These are phyloP conservation scores for Schizonepeta tenuifolia DNA, from an alignment of 257 asterid genomes.

Conservation along the genomic window DNA sequence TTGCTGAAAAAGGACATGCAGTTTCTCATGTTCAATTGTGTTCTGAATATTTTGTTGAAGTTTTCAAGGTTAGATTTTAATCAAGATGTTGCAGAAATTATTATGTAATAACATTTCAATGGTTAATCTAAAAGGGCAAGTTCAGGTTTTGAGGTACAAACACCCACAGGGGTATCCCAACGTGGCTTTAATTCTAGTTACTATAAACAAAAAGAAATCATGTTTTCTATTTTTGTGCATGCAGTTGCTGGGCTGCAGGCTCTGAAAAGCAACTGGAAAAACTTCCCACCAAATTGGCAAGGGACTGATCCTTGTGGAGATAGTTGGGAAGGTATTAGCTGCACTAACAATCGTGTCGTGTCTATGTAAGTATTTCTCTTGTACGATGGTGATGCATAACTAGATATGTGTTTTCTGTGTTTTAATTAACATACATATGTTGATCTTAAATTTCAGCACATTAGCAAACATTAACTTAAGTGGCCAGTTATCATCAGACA, in stretches of 20 bases:
- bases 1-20: background rate
- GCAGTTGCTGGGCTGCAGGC: slow-evolving; percentile 61
- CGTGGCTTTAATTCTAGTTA: no score
- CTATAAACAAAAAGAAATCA: background rate
- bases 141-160: no score
- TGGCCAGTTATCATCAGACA: slow-evolving; percentile 74
- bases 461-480: slow-evolving; percentile 56
- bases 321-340: slow-evolving; percentile 70
- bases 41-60: background rate
- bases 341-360: slow-evolving; percentile 52
- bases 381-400: background rate
- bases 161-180: no score
- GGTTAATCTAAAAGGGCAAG: background rate
- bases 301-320: slow-evolving; percentile 77
- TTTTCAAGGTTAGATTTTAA: background rate
- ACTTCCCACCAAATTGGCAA: slow-evolving; percentile 74
- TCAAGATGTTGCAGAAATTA: no score
- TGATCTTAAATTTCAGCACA: slow-evolving; percentile 56
- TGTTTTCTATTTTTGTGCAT: slow-evolving; percentile 37
- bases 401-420: background rate
- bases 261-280: slow-evolving; percentile 54
- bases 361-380: slow-evolving; percentile 56
- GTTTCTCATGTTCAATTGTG: background rate
- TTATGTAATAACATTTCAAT: background rate
- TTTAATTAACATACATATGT: background rate